phyloP scores from a whole-genome alignment of 768 basidiomycete genomes.

The Suillus discolor region DNA sequence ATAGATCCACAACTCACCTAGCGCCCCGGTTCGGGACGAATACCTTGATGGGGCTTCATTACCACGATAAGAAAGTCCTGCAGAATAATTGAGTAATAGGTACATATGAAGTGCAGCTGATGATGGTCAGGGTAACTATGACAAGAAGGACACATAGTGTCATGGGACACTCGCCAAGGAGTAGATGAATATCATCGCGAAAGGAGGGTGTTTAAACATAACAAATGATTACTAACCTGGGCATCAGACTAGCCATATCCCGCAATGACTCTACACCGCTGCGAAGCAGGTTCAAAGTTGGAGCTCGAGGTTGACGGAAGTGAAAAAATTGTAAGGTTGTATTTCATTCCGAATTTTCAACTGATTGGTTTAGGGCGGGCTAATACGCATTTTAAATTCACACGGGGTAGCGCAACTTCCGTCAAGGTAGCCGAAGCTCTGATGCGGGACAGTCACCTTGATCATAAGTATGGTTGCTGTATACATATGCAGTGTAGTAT shows the following conservation, averaged over 20 bases:
- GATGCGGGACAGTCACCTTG: not conserved
- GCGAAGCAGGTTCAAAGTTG: not conserved
- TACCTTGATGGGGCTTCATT: not conserved
- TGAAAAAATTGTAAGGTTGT: not conserved
- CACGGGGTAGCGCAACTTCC: not conserved
- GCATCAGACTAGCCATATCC: not conserved
- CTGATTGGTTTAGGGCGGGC: slow-evolving; percentile 3
- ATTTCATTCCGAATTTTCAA: not conserved
- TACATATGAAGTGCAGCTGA: not conserved
- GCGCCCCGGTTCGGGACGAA: not conserved
- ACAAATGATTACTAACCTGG: not conserved
- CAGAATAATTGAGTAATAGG: slow-evolving; percentile 8
- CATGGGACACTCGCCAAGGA: slow-evolving; percentile 53
- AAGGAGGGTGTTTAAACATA: not conserved
- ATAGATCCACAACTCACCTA: slow-evolving; percentile 19
- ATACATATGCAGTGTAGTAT: too few relatives aligned
- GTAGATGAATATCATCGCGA: slow-evolving; percentile 56
- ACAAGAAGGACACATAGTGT: slow-evolving; percentile 66
- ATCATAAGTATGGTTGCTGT: too few relatives aligned
- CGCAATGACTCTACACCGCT: not conserved
- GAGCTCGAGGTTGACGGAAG: not conserved
- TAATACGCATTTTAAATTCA: too few relatives aligned
- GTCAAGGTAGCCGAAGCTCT: not conserved
- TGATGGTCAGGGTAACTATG: slow-evolving; percentile 92
- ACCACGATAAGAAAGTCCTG: slow-evolving; percentile 8